Conservation (phyloP, 306 rosid species). For the Hippophae rhamnoides region DNA sequence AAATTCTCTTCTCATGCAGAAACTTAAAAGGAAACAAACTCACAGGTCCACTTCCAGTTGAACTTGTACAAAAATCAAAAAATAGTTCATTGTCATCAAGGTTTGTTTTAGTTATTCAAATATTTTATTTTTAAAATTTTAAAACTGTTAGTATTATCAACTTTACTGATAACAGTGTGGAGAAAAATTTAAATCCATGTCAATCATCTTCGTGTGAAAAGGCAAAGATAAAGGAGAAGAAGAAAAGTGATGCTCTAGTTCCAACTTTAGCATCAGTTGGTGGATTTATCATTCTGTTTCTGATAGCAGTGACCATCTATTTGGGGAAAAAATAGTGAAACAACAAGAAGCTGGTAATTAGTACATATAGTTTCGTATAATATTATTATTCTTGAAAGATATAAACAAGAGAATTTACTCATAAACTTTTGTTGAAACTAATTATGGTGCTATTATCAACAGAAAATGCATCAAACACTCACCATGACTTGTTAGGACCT, state of each 20-base stretch:
- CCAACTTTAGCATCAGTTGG: conserved; percentile 40
- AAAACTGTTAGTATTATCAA: neutral
- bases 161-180: conserved; percentile 26
- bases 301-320: conserved; percentile 13
- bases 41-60: conserved; percentile 29
- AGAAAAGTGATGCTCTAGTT: conserved; percentile 17
- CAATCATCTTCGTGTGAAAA: conserved; percentile 28
- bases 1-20: conserved; percentile 8
- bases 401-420: too few relatives aligned
- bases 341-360: conserved; percentile 7
- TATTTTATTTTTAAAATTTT: too few relatives aligned
- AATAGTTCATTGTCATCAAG: conserved; percentile 30
- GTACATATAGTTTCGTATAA: neutral
- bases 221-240: neutral
- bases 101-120: conserved; percentile 9
- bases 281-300: conserved; percentile 28
- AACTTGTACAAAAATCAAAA: conserved; percentile 22
- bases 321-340: conserved; percentile 17
- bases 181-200: conserved; percentile 38
- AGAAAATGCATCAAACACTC: conserved; percentile 1
- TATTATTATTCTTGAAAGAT: neutral
- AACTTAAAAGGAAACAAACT: conserved; percentile 35
- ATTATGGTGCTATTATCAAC: too few relatives aligned
- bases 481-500: conserved; percentile 23
- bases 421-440: too few relatives aligned